Base-by-base conservation (phyloP, 228 moss, liverwort and hornwort species). In the Sphagnum fallax region DNA sequence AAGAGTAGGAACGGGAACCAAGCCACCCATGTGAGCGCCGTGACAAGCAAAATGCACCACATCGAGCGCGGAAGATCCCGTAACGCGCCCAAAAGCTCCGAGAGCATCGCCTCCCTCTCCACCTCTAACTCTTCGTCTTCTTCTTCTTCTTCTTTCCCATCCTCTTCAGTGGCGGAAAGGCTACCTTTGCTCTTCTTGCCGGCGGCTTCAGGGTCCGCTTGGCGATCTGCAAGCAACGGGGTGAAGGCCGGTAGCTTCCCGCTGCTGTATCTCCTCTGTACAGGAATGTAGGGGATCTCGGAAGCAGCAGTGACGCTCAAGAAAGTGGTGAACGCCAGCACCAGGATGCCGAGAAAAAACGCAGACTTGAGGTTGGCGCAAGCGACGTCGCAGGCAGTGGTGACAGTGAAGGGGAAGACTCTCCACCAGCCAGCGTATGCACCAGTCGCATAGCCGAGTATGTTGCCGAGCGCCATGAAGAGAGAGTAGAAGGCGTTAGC, bases 1-100 rank as follows among this genome's bases (percentile, higher is more conserved):
- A 89, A 92, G 61, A 92, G 87, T 48, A 89, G 83, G 71, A 92
- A 92, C 0, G 92, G 92, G 52, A 92, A 92, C 92, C 92, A 92
- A 0, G 89, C 87, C 64, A 92, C 14, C 92, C 92, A 92, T 5
- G 89, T 92, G 15, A 92, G 75, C 5, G 87, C 89, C 1, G 87
- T 86, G 14, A 89, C 87, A 47, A 85, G 67, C 8, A 96, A 84
- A 58, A 96, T 87, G 62, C 81, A 91, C 95, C 95, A 96, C 95
- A 92, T 92, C 16, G 82, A 86, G 5, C 86, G 81, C 0, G 95
- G 91, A 32, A 96, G 80, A 18, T 92, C 87, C 60, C 88, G 73
- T 5, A 96, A 71, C 0, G 95, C 92, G 4, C 80, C 83, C 14
- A 89, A 4, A 0, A 96, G 77, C 79, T 96, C 95, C 81, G 84